These are phyloP conservation scores for Jimgerdemannia lactiflua DNA, from an alignment of 192 early-diverging fungal species.

Conservation along the genomic window DNA sequence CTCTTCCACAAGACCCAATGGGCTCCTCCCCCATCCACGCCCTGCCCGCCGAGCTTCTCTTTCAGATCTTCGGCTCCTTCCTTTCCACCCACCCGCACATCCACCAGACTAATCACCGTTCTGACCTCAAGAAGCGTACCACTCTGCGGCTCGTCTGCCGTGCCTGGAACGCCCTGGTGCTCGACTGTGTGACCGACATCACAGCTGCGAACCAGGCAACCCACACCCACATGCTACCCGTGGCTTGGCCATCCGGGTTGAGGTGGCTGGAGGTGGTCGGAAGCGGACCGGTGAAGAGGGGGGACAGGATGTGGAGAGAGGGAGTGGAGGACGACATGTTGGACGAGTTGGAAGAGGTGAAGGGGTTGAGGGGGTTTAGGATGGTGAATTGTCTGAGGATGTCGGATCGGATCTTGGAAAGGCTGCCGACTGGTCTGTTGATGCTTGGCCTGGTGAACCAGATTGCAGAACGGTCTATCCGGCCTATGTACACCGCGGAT, in stretches of 20 bases:
- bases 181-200: not conserved
- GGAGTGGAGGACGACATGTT: not conserved
- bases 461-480: not conserved
- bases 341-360: not conserved
- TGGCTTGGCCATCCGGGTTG: not conserved
- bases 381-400: not conserved
- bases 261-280: not conserved
- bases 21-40: not conserved
- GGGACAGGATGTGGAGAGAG: not conserved
- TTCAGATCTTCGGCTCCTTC: not conserved
- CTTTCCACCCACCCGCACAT: not conserved
- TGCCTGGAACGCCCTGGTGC: not conserved
- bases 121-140: not conserved
- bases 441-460: not conserved
- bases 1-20: too few species aligned
- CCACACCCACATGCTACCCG: not conserved
- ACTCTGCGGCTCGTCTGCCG: not conserved
- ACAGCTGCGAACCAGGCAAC: not conserved
- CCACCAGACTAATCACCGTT: not conserved
- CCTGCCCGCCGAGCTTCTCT: not conserved
- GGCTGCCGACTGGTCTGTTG: not conserved
- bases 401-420: not conserved
- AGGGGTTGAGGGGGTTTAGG: not conserved
- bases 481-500: not conserved
- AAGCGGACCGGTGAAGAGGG: not conserved